phyloP scores from a whole-genome alignment of 495 filamentous ascomycete genomes.

The Copromyces sp. region DNA sequence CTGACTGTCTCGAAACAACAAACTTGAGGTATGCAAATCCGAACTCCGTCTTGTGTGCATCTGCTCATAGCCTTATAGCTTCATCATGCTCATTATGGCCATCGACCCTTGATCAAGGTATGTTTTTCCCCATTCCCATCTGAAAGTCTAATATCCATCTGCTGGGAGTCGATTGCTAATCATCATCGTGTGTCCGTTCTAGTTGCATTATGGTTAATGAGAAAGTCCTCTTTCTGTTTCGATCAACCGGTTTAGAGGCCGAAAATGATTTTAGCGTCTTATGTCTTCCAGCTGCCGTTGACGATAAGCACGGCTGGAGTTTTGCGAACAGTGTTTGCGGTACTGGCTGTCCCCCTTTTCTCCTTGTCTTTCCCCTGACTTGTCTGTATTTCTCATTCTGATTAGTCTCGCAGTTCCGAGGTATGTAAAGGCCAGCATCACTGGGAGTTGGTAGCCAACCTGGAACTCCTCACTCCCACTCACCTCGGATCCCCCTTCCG shows the following conservation, averaged over 20 bases:
- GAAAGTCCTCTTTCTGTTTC: background rate
- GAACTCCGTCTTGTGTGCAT: background rate
- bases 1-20: background rate
- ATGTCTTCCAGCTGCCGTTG: background rate
- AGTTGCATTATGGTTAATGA: background rate
- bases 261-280: background rate
- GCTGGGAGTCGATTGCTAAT: background rate
- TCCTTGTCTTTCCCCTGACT: background rate
- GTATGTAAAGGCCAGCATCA: background rate
- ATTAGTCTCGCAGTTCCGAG: background rate
- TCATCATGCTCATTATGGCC: background rate
- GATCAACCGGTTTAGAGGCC: background rate
- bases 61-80: background rate
- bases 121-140: background rate
- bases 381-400: background rate
- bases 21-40: background rate
- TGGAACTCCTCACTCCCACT: background rate
- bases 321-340: background rate
- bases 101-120: background rate
- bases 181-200: background rate
- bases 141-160: background rate
- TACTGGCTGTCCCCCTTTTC: background rate
- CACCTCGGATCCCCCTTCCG: background rate
- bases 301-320: background rate
- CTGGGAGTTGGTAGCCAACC: background rate